phyloP scores from a whole-genome alignment of 2,329 filamentous ascomycete species.

The Diplodia scrobiculata region DNA sequence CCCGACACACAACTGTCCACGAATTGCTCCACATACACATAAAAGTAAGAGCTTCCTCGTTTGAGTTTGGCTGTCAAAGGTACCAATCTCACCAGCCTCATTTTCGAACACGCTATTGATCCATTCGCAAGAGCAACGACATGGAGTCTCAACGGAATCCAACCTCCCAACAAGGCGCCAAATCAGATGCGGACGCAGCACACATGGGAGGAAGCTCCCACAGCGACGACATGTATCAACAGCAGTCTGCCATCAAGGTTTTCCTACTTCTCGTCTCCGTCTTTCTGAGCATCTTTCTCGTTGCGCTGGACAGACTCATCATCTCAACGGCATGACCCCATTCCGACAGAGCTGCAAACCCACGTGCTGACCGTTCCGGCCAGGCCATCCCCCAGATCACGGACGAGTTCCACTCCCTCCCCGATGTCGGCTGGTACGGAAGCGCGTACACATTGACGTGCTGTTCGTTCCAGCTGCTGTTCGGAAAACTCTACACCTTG shows the following conservation, averaged over 20 bases:
- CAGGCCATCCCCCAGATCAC: conserved; percentile 39
- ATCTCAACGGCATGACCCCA: background rate
- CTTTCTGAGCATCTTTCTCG: conserved; percentile 9
- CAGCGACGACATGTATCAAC: background rate
- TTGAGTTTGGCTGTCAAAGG: background rate
- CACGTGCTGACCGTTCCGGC: conserved; percentile 32
- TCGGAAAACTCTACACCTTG: conserved; percentile 52
- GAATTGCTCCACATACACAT: background rate
- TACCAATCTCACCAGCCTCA: background rate
- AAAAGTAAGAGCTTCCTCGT: background rate
- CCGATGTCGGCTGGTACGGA: conserved; percentile 45
- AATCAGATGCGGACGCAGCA: background rate
- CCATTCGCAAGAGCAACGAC: background rate
- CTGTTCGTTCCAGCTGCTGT: conserved; percentile 50
- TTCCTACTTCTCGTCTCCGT: conserved; percentile 1
- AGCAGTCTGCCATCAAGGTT: background rate
- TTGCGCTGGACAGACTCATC: conserved; percentile 3
- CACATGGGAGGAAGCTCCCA: background rate
- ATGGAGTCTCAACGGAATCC: background rate
- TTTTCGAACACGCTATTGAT: background rate
- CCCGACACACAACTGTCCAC: background rate
- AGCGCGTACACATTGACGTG: conserved; percentile 51
- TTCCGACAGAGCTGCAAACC: background rate
- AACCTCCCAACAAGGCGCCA: background rate
- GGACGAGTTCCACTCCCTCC: conserved; percentile 36